phyloP scores from a whole-genome alignment of 73 alveolate species.

The Loxodes magnus region DNA sequence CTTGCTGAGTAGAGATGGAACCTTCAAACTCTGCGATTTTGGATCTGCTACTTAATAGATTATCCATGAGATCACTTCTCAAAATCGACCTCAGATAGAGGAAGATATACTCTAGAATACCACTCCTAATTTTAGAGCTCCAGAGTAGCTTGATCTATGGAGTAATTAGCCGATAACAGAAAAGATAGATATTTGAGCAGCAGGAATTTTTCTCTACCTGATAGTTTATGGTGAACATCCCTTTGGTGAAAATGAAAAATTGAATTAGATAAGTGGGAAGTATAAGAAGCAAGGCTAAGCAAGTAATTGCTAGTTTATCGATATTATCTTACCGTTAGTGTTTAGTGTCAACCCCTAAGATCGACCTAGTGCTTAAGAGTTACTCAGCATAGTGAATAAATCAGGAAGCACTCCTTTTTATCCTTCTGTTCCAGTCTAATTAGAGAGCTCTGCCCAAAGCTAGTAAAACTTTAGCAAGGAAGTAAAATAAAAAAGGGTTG shows the following conservation, averaged over 20 bases:
- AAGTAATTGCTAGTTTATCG: background rate
- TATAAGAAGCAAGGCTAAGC: background rate
- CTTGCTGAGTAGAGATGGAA: slow-evolving; percentile 7
- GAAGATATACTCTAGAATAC: slow-evolving; percentile 19
- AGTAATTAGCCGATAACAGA: slow-evolving; percentile 8
- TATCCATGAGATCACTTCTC: slow-evolving; percentile 2
- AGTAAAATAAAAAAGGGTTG: background rate
- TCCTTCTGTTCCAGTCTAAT: no score
- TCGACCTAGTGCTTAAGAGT: background rate
- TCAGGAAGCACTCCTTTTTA: no score
- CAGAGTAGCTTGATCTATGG: slow-evolving; percentile 10
- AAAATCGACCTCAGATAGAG: slow-evolving; percentile 4
- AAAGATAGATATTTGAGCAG: slow-evolving; percentile 22
- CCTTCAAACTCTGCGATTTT: slow-evolving; percentile 21
- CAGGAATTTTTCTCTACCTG: slow-evolving; percentile 18
- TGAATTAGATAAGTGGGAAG: slow-evolving; percentile 14
- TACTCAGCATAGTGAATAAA: background rate
- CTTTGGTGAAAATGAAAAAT: background rate
- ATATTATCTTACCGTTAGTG: background rate
- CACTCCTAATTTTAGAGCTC: slow-evolving; percentile 17
- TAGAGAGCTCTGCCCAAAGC: no score
- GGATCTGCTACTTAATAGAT: background rate
- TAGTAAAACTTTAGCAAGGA: no score
- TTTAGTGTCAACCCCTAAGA: background rate
- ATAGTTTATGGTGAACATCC: slow-evolving; percentile 8